Evolutionary conservation across 2,329 filamentous ascomycete species (phyloP).

Genomic region (Calycina herbarum): DNA sequence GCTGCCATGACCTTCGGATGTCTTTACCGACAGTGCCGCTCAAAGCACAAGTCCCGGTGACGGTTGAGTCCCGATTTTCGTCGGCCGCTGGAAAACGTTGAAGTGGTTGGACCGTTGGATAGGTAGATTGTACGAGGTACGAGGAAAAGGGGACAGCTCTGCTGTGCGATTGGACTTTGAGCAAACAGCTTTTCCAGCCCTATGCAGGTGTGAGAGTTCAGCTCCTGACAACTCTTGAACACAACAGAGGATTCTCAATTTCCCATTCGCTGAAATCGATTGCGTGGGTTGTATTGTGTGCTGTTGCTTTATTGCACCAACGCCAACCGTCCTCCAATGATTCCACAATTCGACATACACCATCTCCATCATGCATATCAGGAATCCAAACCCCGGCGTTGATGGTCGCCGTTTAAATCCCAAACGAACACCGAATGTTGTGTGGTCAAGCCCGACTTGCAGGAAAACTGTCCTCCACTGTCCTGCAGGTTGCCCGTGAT

Average conservation of each 20-base stretch:
- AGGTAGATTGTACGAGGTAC: slow-evolving; percentile 1
- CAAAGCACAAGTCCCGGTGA: background rate
- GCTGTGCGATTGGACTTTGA: background rate
- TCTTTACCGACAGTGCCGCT: background rate
- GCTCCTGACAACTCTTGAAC: background rate
- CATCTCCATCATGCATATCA: background rate
- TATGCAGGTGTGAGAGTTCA: background rate
- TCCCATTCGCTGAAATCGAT: background rate
- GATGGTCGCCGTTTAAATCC: background rate
- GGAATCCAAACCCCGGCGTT: background rate
- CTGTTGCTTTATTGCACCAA: background rate
- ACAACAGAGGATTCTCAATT: background rate
- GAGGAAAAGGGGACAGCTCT: background rate
- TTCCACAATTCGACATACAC: background rate
- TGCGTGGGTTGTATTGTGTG: background rate
- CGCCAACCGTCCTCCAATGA: background rate
- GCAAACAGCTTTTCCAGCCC: background rate
- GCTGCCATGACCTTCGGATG: background rate
- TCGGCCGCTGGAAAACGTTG: background rate
- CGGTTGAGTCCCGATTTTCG: background rate
- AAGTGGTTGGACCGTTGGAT: background rate
- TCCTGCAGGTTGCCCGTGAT: background rate
- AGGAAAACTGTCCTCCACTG: background rate
- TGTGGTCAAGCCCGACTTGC: background rate
- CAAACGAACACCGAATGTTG: background rate